Conservation (phyloP, 2,329 filamentous ascomycete species). For the Aspergillus costaricaensis region DNA sequence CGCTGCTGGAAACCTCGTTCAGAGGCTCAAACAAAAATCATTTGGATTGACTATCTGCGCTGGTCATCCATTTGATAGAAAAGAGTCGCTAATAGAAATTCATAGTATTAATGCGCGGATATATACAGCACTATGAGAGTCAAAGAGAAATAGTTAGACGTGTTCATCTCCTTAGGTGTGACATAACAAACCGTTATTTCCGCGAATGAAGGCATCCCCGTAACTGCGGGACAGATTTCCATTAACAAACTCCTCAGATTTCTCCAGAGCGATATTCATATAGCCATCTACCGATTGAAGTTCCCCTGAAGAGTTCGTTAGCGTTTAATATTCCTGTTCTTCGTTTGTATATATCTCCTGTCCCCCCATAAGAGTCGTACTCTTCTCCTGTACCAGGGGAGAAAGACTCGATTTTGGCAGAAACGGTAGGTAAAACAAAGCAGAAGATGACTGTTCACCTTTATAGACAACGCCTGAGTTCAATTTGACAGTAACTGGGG, state of each 20-base stretch:
- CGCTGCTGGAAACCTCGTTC: too few relatives aligned
- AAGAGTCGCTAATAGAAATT: not conserved
- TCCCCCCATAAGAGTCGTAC: not conserved
- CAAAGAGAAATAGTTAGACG: not conserved
- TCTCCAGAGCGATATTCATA: conserved; percentile 99
- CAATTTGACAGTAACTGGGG: conserved; percentile 91
- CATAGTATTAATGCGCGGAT: conserved; percentile 32
- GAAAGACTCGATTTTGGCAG: too few relatives aligned
- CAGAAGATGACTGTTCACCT: conserved; percentile 55
- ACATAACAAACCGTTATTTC: conserved; percentile 77
- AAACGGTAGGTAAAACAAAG: too few relatives aligned
- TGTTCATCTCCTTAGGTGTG: not conserved
- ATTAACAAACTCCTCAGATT: conserved; percentile 88
- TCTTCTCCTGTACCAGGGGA: too few relatives aligned
- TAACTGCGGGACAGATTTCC: conserved; percentile 80
- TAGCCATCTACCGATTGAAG: conserved; percentile 97
- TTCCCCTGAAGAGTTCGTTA: conserved; percentile 64
- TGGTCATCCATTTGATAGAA: not conserved
- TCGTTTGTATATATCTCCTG: not conserved
- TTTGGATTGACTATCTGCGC: too few relatives aligned
- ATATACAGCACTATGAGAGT: conserved; percentile 40
- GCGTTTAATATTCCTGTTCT: not conserved
- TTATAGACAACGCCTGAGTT: conserved; percentile 99
- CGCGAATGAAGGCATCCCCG: conserved; percentile 91
- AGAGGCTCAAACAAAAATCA: too few relatives aligned